Percentiles rank a stretch among this genome's conserved stretches.
Conservation (phyloP, 805 yeast species). For the Soucietia sequanensis region DNA sequence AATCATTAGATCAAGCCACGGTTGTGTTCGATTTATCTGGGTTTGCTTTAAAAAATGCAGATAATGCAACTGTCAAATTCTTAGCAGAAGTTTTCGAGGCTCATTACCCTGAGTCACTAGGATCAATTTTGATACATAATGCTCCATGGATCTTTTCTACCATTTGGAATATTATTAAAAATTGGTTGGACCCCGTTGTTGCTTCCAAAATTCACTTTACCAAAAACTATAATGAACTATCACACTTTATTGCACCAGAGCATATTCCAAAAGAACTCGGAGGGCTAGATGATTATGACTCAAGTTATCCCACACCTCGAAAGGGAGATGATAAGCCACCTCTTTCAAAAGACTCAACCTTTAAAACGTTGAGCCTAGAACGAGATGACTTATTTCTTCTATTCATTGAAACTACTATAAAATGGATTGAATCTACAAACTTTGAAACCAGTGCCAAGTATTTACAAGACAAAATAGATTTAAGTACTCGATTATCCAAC, state of each 20-base stretch:
- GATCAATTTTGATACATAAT: constrained; percentile 78
- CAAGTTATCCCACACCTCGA: constrained; percentile 6
- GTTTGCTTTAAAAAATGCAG: constrained; percentile 90
- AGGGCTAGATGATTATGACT: constrained; percentile 47
- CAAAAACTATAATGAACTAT: constrained; percentile 60
- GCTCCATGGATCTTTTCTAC: constrained; percentile 98
- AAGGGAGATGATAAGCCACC: constrained; percentile 18
- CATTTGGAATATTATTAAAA: constrained; percentile 87
- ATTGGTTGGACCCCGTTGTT: constrained; percentile 93
- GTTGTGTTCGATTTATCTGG: constrained; percentile 84
- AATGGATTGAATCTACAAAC: constrained; percentile 72
- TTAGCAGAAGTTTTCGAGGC: constrained; percentile 89
- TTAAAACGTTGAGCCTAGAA: constrained; percentile 44
- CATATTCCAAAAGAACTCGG: constrained; percentile 68
- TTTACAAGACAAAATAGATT: constrained; percentile 51
- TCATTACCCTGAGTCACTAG: constrained; percentile 93
- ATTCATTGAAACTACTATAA: constrained; percentile 63
- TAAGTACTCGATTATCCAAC: constrained; percentile 52
- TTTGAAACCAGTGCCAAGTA: constrained; percentile 48
- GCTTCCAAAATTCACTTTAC: constrained; percentile 85
- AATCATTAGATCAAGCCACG: constrained; percentile 66
- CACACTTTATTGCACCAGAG: constrained; percentile 52
- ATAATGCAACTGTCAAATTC: constrained; percentile 86
- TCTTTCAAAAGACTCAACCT: constrained; percentile 34
- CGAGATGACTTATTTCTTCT: constrained; percentile 53